Base-by-base conservation (phyloP, 331 rosid species). In the Pyracantha coccinea region DNA sequence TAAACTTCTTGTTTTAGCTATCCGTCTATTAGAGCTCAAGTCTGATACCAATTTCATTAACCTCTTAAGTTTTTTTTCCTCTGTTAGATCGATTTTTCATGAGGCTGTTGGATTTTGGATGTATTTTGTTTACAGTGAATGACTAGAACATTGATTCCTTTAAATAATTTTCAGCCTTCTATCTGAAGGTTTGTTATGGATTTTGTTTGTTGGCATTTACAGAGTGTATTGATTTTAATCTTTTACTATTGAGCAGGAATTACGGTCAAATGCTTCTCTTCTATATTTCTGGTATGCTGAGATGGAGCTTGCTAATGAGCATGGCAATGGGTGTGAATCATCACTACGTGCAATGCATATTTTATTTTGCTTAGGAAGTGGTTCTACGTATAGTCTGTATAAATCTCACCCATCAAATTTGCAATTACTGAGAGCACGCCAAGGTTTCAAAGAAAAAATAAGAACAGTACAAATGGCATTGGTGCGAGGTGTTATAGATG, bases 211-310 rank as follows among this genome's bases (percentile, higher is more conserved):
- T n/a, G 24, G 52, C 24, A 8, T 68, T 68, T 11, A 47, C n/a
- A 11, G 7, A 14, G 38, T 2, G 2, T 75, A 28, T 70, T 66
- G 69, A 53, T 59, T 72, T 69, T 62, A 29, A 19, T 78, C 69
- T 27, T 32, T 77, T 63, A 53, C 60, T 64, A 21, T 79, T 76
- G 83, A 68, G 75, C 83, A 94, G 99, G 95, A 88, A 84, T 81
- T 78, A 47, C 85, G 58, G 83, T 81, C 93, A 66, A 87, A 52
- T 80, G 88, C 88, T 71, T 79, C 93, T 79, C 95, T 91, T 85
- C 81, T 94, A 41, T 85, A 88, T 80, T 87, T 90, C 79, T 94
- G 99, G 99, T 94, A 91, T 88, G 99, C 96, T 60, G 97, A 94
- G 84, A 75, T 75, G 67, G 99, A 94, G 84, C 88, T 91, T 79